Conservation (phyloP, 139 green algal genomes). For the Penium margaritaceum region DNA sequence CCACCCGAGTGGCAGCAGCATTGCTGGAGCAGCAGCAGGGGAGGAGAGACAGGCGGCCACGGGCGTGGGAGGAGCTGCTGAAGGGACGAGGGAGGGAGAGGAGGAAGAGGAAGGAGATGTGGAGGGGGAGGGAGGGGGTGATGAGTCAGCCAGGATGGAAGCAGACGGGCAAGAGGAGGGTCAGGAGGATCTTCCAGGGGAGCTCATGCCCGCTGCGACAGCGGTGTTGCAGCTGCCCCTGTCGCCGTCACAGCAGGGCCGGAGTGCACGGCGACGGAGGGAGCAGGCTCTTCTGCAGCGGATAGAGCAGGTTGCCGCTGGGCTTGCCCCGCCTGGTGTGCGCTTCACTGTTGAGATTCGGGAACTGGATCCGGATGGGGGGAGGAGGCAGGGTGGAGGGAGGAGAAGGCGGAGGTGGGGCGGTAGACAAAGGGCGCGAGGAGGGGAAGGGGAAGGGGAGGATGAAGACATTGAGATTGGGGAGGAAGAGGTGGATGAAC, state of each 20-base stretch:
- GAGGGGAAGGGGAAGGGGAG: slow-evolving; percentile 32
- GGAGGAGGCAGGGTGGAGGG: slow-evolving; percentile 13
- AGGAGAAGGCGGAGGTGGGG: slow-evolving; percentile 17
- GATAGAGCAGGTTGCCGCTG: too few species aligned
- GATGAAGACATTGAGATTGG: slow-evolving; percentile 50
- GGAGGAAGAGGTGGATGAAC: slow-evolving; percentile 44
- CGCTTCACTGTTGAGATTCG: too few species aligned
- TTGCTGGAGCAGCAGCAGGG: neutral
- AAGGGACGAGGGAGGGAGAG: slow-evolving; percentile 37
- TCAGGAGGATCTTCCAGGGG: slow-evolving; percentile 47
- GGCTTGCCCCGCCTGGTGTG: too few species aligned
- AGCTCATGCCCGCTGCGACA: too few species aligned
- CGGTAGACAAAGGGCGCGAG: slow-evolving; percentile 45
- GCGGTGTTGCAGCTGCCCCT: too few species aligned
- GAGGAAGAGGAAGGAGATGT: slow-evolving; percentile 18
- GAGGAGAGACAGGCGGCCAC: neutral
- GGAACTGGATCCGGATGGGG: too few species aligned
- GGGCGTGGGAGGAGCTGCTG: neutral
- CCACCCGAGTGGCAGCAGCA: neutral
- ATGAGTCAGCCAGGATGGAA: slow-evolving; percentile 39
- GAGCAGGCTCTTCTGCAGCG: too few species aligned
- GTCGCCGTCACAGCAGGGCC: too few species aligned
- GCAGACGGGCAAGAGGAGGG: slow-evolving; percentile 39
- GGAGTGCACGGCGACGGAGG: too few species aligned
- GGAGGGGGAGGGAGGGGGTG: slow-evolving; percentile 25